These are phyloP conservation scores for Esteya vermicola DNA, from an alignment of 2,329 filamentous ascomycete species.

Conservation along the genomic window DNA sequence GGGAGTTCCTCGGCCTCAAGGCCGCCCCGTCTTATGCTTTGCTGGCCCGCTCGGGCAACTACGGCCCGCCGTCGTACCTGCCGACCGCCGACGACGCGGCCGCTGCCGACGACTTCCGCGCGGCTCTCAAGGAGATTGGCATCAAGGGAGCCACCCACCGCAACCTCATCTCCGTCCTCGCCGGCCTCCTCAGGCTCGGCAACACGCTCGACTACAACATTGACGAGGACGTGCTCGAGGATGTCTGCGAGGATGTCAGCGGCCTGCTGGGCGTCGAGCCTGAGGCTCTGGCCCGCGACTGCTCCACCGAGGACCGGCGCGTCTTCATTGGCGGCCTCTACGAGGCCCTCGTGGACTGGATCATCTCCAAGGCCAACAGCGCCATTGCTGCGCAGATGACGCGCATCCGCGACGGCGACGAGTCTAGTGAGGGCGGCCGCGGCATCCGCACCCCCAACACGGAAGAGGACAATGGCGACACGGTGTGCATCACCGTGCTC, in stretches of 20 bases:
- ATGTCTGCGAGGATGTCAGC: conserved; percentile 80
- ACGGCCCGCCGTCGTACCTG: conserved; percentile 72
- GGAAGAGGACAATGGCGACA: conserved; percentile 61
- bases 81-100: conserved; percentile 87
- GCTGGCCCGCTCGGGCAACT: conserved; percentile 72
- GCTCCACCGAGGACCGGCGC: conserved; percentile 71
- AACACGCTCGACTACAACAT: conserved; percentile 76
- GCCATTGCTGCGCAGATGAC: conserved; percentile 66
- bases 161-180: conserved; percentile 72
- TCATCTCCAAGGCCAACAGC: conserved; percentile 76
- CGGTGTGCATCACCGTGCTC: conserved; percentile 76
- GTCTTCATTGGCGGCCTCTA: conserved; percentile 78
- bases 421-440: conserved; percentile 47
- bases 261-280: conserved; percentile 77
- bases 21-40: conserved; percentile 63
- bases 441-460: conserved; percentile 50
- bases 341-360: conserved; percentile 89
- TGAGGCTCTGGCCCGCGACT: conserved; percentile 63
- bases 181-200: conserved; percentile 79
- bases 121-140: conserved; percentile 77
- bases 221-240: conserved; percentile 71
- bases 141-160: conserved; percentile 78
- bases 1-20: conserved; percentile 75
- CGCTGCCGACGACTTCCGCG: conserved; percentile 82
- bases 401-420: conserved; percentile 49